Evolutionary conservation across 805 yeast species (phyloP).

Genomic region (Cyberlindnera xylosilytica): DNA sequence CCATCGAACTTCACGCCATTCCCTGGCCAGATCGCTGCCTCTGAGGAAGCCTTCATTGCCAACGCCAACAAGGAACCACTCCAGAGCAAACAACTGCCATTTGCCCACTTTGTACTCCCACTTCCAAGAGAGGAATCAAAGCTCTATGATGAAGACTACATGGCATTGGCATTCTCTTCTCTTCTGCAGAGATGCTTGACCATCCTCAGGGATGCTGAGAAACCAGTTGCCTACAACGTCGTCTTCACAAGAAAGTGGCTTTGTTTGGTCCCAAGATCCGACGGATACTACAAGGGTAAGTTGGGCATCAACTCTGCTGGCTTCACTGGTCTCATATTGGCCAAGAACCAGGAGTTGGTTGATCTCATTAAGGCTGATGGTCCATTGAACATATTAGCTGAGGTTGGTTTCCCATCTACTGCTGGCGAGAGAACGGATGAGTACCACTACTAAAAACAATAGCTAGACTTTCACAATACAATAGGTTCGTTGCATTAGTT

Average conservation of each 20-base stretch:
- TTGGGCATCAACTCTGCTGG: slow-evolving; percentile 79
- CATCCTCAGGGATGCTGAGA: slow-evolving; percentile 49
- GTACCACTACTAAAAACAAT: slow-evolving; percentile 48
- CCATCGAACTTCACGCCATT: slow-evolving; percentile 58
- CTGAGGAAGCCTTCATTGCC: slow-evolving; percentile 52
- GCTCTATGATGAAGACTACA: slow-evolving; percentile 46
- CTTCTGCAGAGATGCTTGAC: slow-evolving; percentile 71
- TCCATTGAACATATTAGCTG: slow-evolving; percentile 47
- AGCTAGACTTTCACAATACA: neutral
- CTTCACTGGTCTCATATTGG: slow-evolving; percentile 71
- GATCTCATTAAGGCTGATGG: slow-evolving; percentile 46
- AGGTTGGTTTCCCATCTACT: slow-evolving; percentile 64
- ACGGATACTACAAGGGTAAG: slow-evolving; percentile 41
- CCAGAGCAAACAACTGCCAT: slow-evolving; percentile 58
- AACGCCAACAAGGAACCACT: slow-evolving; percentile 54
- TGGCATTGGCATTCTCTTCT: slow-evolving; percentile 69
- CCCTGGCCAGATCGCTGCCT: slow-evolving; percentile 48
- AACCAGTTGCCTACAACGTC: slow-evolving; percentile 71
- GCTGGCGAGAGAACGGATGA: slow-evolving; percentile 57
- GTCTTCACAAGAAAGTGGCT: slow-evolving; percentile 81
- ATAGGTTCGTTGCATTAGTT: no score
- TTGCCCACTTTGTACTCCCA: slow-evolving; percentile 80
- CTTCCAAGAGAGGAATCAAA: slow-evolving; percentile 40
- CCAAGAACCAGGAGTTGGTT: slow-evolving; percentile 59
- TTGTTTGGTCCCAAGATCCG: slow-evolving; percentile 78